phyloP scores from a whole-genome alignment of 2,329 filamentous ascomycete species.

The Colletotrichum godetiae region DNA sequence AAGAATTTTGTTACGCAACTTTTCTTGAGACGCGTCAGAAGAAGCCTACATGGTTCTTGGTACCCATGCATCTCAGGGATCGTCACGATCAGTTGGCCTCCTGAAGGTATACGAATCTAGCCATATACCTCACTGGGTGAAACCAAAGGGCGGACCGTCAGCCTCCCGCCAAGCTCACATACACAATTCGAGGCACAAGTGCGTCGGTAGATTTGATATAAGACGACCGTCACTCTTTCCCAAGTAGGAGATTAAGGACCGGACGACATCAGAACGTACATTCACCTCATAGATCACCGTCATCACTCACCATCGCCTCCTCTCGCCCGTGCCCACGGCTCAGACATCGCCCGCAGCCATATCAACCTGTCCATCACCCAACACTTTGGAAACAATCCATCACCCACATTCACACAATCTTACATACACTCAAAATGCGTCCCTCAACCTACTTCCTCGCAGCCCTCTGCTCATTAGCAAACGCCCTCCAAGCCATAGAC shows the following conservation, averaged over 20 bases:
- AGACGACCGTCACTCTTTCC: neutral
- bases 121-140: neutral
- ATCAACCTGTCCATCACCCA: neutral
- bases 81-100: neutral
- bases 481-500: neutral
- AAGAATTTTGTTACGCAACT: neutral
- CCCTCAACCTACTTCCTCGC: constrained; percentile 1
- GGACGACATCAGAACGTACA: neutral
- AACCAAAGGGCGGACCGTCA: neutral
- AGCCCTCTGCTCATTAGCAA: neutral
- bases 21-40: neutral
- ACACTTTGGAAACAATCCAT: neutral
- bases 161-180: neutral
- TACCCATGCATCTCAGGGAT: neutral
- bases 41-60: neutral
- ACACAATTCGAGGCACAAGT: neutral
- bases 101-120: neutral
- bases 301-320: neutral
- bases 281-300: neutral
- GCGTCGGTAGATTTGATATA: neutral
- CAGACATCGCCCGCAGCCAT: neutral
- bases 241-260: neutral
- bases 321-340: neutral
- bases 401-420: neutral
- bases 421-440: neutral